Percentiles rank a stretch among this genome's conserved stretches.
Conservation (phyloP, 2,329 filamentous ascomycete genomes). For the Helicocarpus griseus region DNA sequence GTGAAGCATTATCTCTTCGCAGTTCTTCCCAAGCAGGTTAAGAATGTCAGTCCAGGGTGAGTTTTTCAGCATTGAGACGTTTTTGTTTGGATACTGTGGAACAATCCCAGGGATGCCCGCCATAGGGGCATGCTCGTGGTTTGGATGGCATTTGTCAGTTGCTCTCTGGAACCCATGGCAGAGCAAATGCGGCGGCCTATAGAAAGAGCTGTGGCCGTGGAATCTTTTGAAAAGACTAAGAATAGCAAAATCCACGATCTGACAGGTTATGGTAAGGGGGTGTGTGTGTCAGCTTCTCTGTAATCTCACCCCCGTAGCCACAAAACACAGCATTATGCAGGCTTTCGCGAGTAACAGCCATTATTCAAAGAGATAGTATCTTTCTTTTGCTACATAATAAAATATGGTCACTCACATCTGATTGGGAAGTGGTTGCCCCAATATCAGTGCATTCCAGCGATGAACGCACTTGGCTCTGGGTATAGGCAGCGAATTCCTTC, state of each 20-base stretch:
- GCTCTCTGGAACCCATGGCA: slow-evolving; percentile 68
- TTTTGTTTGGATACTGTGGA: slow-evolving; percentile 56
- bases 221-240: slow-evolving; percentile 63
- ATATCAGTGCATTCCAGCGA: slow-evolving; percentile 26
- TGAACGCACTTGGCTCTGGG: slow-evolving; percentile 46
- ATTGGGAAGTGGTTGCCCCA: slow-evolving; percentile 45
- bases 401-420: slow-evolving; percentile 40
- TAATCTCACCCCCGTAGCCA: too few relatives aligned
- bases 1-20: slow-evolving; percentile 67
- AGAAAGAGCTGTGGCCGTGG: slow-evolving; percentile 32
- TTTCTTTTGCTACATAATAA: not conserved
- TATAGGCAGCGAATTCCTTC: slow-evolving; percentile 52
- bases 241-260: slow-evolving; percentile 70
- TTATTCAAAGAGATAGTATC: not conserved
- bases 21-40: slow-evolving; percentile 61
- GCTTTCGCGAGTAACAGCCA: too few relatives aligned
- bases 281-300: not conserved
- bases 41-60: slow-evolving; percentile 68
- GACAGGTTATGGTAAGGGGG: slow-evolving; percentile 4
- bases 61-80: slow-evolving; percentile 58
- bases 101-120: slow-evolving; percentile 57
- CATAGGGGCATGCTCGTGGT: slow-evolving; percentile 23
- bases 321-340: too few relatives aligned
- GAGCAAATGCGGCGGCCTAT: slow-evolving; percentile 62
- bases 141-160: slow-evolving; percentile 20